A percentile compares a stretch with the other conserved stretches of the same genome.
phyloP scores from a whole-genome alignment of 1,284 basidiomycete genomes.

The Tilletia walkeri region DNA sequence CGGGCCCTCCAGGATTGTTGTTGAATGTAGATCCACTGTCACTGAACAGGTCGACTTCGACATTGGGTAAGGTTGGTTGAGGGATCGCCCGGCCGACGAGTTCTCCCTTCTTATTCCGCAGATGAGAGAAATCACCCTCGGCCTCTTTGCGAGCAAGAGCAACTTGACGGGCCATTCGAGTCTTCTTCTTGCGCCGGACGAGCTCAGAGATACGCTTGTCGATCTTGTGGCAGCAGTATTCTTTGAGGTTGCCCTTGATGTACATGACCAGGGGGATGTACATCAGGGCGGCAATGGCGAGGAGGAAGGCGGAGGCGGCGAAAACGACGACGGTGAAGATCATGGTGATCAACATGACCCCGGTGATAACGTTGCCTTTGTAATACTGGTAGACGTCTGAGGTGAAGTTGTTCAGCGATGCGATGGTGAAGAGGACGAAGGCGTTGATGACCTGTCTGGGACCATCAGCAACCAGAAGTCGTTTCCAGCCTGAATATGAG shows the following conservation, averaged over 20 bases:
- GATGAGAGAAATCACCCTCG: constrained; percentile 79
- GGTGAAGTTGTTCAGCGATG: constrained; percentile 70
- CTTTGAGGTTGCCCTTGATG: constrained; percentile 91
- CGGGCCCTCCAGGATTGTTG: constrained; percentile 13
- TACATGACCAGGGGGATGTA: constrained; percentile 91
- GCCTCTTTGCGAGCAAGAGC: constrained; percentile 86
- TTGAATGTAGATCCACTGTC: constrained; percentile 28
- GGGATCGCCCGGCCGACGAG: constrained; percentile 76
- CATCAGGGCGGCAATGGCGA: constrained; percentile 78
- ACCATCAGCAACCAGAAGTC: constrained; percentile 86
- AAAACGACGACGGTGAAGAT: constrained; percentile 88
- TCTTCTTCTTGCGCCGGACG: constrained; percentile 85
- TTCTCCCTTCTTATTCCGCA: constrained; percentile 90
- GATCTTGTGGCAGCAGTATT: constrained; percentile 98
- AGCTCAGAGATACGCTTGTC: constrained; percentile 92
- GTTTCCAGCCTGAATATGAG: constrained; percentile 97
- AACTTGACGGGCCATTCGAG: constrained; percentile 76
- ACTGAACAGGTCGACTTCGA: constrained; percentile 73
- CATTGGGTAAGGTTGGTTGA: constrained; percentile 92
- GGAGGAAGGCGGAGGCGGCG: constrained; percentile 73
- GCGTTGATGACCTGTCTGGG: constrained; percentile 96
- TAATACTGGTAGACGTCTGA: constrained; percentile 67
- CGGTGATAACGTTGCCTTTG: constrained; percentile 67
- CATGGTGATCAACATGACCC: constrained; percentile 79
- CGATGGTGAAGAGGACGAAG: constrained; percentile 87